A percentile compares a stretch with the other conserved stretches of the same genome.
These are phyloP conservation scores for Theobroma grandiflorum DNA, from an alignment of 441 rosid genomes.

Conservation along the genomic window DNA sequence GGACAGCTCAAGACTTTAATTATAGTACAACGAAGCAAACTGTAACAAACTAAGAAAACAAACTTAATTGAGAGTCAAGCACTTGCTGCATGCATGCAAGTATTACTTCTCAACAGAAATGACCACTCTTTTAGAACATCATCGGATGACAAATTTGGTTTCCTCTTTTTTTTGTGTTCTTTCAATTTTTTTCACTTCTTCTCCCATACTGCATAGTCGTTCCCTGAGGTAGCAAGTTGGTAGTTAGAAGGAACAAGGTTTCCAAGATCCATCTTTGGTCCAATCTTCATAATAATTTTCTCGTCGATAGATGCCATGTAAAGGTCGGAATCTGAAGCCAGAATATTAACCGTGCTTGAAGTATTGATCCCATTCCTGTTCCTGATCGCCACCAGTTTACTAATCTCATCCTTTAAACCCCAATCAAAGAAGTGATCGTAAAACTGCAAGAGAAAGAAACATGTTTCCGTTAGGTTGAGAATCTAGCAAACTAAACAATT, in stretches of 20 bases:
- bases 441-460: conserved; percentile 44
- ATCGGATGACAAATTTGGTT: no score
- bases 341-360: conserved; percentile 46
- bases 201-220: conserved; percentile 55
- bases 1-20: no score
- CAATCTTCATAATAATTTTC: conserved; percentile 59
- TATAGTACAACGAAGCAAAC: no score
- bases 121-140: no score
- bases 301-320: conserved; percentile 59
- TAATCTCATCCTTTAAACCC: conserved; percentile 56
- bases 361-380: conserved; percentile 40
- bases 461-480: neutral
- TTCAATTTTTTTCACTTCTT: conserved; percentile 27
- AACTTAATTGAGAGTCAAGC: no score
- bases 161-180: no score
- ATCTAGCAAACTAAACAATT: no score
- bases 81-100: no score
- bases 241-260: conserved; percentile 52
- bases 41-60: no score
- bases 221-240: conserved; percentile 53
- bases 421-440: conserved; percentile 69
- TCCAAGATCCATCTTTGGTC: conserved; percentile 60
- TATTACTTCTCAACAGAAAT: no score
- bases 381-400: conserved; percentile 48
- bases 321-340: conserved; percentile 53